Conservation (phyloP, 2,329 filamentous ascomycete genomes). For the Ascochyta rabiei region DNA sequence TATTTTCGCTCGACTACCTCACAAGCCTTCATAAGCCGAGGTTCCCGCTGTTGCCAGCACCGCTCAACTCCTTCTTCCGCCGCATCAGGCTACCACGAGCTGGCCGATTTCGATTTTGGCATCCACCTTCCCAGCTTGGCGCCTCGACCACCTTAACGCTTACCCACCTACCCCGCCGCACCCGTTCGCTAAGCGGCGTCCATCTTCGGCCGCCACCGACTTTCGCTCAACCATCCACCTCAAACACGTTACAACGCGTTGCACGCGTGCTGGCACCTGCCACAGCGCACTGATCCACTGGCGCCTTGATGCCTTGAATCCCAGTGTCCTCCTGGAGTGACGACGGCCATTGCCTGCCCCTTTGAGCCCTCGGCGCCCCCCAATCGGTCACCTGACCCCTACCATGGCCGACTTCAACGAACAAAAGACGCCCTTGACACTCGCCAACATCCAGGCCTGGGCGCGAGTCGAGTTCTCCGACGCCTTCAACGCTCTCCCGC, state of each 20-base stretch:
- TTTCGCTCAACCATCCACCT: slow-evolving; percentile 19
- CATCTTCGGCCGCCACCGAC: slow-evolving; percentile 18
- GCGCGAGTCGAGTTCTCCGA: slow-evolving; percentile 28
- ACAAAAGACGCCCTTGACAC: slow-evolving; percentile 32
- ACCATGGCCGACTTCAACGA: slow-evolving; percentile 37
- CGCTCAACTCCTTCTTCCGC: background rate
- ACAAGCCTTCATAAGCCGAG: slow-evolving; percentile 18
- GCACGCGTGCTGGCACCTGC: slow-evolving; percentile 15
- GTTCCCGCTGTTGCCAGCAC: slow-evolving; percentile 1
- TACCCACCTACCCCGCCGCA: slow-evolving; percentile 20
- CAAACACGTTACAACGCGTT: slow-evolving; percentile 19
- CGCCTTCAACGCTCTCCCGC: slow-evolving; percentile 27
- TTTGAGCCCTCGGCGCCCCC: slow-evolving; percentile 1
- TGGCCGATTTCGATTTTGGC: slow-evolving; percentile 3
- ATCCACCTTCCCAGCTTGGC: slow-evolving; percentile 14
- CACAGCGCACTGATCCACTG: slow-evolving; percentile 17
- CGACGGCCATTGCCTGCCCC: slow-evolving; percentile 12
- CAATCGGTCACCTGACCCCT: slow-evolving; percentile 5
- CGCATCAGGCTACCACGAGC: slow-evolving; percentile 6
- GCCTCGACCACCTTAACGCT: no score
- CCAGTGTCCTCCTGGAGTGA: slow-evolving; percentile 10
- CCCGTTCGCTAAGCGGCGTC: slow-evolving; percentile 17
- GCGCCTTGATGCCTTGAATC: slow-evolving; percentile 18
- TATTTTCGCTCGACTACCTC: slow-evolving; percentile 1
- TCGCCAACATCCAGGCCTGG: slow-evolving; percentile 32